Percentiles rank a stretch among this genome's conserved stretches.
Evolutionary conservation across 768 basidiomycete genomes (phyloP).

Genomic region (Pleurotus citrinopileatus): DNA sequence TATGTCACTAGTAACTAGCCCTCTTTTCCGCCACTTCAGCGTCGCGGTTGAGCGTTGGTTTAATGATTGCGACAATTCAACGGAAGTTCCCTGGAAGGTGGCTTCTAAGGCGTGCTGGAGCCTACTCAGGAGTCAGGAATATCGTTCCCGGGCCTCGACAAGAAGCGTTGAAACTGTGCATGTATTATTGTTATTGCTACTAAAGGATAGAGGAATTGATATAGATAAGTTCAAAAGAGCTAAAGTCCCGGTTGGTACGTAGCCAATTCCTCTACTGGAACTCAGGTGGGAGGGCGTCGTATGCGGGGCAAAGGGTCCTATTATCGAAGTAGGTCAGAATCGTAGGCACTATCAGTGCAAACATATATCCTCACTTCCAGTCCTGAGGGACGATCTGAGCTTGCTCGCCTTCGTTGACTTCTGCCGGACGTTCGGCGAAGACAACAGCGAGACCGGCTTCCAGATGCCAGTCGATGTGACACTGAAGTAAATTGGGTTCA

Average conservation of each 20-base stretch:
- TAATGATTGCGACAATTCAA: no score
- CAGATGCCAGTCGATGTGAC: conserved; percentile 35
- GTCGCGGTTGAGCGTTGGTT: no score
- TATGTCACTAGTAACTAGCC: no score
- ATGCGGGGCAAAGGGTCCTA: conserved; percentile 5
- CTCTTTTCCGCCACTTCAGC: no score
- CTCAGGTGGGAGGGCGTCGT: conserved; percentile 8
- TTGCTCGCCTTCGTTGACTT: conserved; percentile 24
- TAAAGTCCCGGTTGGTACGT: not conserved
- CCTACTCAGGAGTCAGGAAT: no score
- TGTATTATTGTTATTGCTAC: no score
- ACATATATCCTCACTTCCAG: conserved; percentile 18
- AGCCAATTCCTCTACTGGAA: not conserved
- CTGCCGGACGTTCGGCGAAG: conserved; percentile 26
- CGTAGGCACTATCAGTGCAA: no score
- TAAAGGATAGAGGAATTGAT: no score
- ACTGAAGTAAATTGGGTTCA: conserved; percentile 5
- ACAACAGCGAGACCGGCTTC: conserved; percentile 34
- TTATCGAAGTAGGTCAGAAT: not conserved
- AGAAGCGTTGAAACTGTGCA: no score
- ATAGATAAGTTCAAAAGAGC: not conserved
- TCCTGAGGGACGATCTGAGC: conserved; percentile 28
- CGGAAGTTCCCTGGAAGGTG: no score
- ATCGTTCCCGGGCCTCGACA: no score
- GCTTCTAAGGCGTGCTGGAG: no score